phyloP scores from a whole-genome alignment of 2,329 filamentous ascomycete genomes.

The Metarhizium guizhouense region DNA sequence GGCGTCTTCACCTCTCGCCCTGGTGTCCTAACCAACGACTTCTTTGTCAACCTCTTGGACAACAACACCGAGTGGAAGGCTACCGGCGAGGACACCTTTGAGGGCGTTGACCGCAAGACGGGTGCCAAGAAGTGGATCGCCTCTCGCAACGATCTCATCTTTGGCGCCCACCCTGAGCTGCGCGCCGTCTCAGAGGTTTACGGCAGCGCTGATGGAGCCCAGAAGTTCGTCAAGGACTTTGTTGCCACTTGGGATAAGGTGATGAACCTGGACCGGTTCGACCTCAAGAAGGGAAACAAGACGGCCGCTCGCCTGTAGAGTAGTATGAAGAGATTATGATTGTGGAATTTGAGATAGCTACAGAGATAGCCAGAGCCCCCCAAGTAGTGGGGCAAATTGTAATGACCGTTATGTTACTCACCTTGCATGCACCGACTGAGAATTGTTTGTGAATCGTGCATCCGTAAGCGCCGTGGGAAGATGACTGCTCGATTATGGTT shows the following conservation, averaged over 20 bases:
- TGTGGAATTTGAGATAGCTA: neutral
- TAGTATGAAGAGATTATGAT: neutral
- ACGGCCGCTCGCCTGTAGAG: slow-evolving; percentile 10
- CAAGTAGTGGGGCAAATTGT: neutral
- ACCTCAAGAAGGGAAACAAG: slow-evolving; percentile 28
- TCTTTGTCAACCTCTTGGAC: slow-evolving; percentile 73
- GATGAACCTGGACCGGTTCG: slow-evolving; percentile 64
- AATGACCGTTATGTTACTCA: neutral
- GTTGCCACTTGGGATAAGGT: slow-evolving; percentile 65
- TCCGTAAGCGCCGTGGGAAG: too few relatives aligned
- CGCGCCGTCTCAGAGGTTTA: slow-evolving; percentile 65
- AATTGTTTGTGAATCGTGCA: too few relatives aligned
- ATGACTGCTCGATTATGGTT: too few relatives aligned
- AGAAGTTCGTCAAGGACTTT: slow-evolving; percentile 65
- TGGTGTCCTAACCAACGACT: slow-evolving; percentile 67
- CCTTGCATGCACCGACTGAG: too few relatives aligned
- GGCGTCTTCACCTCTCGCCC: slow-evolving; percentile 62
- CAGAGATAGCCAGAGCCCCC: neutral
- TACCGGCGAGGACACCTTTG: slow-evolving; percentile 47
- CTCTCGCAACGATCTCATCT: slow-evolving; percentile 59
- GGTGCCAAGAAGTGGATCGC: slow-evolving; percentile 60
- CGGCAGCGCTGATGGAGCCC: slow-evolving; percentile 45
- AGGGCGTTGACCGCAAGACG: slow-evolving; percentile 56
- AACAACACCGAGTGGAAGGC: slow-evolving; percentile 50
- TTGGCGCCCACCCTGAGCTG: slow-evolving; percentile 67